These are phyloP conservation scores for Brachypodium distachyon DNA, from an alignment of 202 grass and related monocot species.

Conservation along the genomic window DNA sequence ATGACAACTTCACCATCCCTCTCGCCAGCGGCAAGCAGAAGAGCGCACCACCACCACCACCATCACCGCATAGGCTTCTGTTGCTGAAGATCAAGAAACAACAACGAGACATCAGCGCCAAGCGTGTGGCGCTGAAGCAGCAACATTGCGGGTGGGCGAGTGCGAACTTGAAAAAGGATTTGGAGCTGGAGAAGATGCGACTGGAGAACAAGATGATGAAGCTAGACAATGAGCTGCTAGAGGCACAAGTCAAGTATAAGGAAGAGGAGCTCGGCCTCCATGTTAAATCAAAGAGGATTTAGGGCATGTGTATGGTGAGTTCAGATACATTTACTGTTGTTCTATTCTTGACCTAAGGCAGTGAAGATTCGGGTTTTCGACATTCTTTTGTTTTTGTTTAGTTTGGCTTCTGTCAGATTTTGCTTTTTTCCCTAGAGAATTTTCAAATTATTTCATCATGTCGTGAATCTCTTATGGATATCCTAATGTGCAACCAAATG, in stretches of 20 bases:
- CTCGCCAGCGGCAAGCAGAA: too few species aligned
- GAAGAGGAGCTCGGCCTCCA: background rate
- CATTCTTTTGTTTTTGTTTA: too few species aligned
- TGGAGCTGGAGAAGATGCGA: conserved; percentile 25
- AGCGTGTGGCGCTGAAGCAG: conserved; percentile 12
- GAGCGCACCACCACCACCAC: background rate
- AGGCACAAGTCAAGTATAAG: background rate
- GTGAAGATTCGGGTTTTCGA: too few species aligned
- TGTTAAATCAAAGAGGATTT: background rate
- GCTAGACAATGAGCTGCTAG: conserved; percentile 17
- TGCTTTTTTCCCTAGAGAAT: too few species aligned
- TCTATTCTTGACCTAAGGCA: too few species aligned
- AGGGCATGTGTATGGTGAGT: background rate
- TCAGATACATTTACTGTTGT: too few species aligned
- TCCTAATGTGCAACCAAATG: too few species aligned
- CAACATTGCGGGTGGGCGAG: conserved; percentile 20
- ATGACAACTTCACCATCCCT: background rate
- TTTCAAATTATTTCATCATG: too few species aligned
- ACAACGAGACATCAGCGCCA: background rate
- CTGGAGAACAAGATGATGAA: conserved; percentile 17
- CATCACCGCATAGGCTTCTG: background rate
- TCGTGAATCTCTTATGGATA: too few species aligned
- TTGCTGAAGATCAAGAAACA: background rate
- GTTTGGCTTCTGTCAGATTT: too few species aligned
- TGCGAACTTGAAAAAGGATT: conserved; percentile 13